Conservation (phyloP, 305 asterid species). For the Petunia hybrid region DNA sequence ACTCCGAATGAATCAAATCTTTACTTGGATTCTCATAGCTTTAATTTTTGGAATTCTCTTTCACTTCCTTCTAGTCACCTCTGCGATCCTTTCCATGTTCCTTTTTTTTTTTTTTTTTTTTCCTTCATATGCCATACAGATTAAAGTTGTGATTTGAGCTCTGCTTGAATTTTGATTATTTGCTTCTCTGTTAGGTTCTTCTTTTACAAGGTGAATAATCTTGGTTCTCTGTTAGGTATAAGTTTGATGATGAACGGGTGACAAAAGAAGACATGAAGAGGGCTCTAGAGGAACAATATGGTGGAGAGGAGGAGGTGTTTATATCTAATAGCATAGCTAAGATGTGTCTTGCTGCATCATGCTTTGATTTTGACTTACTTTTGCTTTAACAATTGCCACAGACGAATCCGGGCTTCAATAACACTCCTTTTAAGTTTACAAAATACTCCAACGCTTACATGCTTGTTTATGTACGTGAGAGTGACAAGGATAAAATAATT, state of each 20-base stretch:
- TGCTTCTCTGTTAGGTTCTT: slow-evolving; percentile 57
- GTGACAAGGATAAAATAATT: slow-evolving; percentile 49
- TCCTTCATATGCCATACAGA: background rate
- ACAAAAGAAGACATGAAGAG: slow-evolving; percentile 66
- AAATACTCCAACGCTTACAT: slow-evolving; percentile 49
- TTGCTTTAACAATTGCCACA: slow-evolving; percentile 49
- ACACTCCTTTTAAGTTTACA: slow-evolving; percentile 55
- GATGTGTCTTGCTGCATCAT: slow-evolving; percentile 33
- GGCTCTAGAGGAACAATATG: slow-evolving; percentile 71
- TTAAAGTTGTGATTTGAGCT: slow-evolving; percentile 20
- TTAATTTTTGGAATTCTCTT: background rate
- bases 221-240: slow-evolving; percentile 51
- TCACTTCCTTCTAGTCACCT: too few relatives aligned
- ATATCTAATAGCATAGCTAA: too few relatives aligned
- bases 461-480: slow-evolving; percentile 51
- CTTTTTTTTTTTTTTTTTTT: too few relatives aligned
- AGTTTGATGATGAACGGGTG: slow-evolving; percentile 75
- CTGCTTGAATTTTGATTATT: slow-evolving; percentile 28
- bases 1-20: background rate
- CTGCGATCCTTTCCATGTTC: background rate
- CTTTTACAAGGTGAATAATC: too few relatives aligned
- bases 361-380: background rate
- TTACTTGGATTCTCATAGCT: background rate
- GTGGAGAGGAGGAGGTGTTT: slow-evolving; percentile 59
- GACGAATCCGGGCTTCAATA: slow-evolving; percentile 57